A percentile compares a stretch with the other conserved stretches of the same genome.
Evolutionary conservation across 2,329 filamentous ascomycete species (phyloP).

Genomic region (Emergomyces pasteurianus): DNA sequence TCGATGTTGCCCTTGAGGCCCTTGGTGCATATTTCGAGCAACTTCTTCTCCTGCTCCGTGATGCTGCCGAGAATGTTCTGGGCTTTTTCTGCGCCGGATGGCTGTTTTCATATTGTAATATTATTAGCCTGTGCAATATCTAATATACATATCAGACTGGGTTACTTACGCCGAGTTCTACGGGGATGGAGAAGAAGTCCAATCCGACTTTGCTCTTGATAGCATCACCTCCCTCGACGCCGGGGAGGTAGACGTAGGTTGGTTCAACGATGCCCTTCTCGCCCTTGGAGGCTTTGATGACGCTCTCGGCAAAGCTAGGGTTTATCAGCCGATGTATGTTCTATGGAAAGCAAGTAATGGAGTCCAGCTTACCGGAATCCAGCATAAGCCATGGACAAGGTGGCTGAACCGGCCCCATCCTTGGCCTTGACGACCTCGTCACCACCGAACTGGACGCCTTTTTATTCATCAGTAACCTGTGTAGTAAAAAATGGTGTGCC

Average conservation of each 20-base stretch:
- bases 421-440: slow-evolving; percentile 95
- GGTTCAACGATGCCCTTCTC: slow-evolving; percentile 90
- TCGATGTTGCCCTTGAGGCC: slow-evolving; percentile 86
- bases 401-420: slow-evolving; percentile 80
- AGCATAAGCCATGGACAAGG: slow-evolving; percentile 89
- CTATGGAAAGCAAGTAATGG: background rate
- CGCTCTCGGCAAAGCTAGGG: slow-evolving; percentile 76
- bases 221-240: slow-evolving; percentile 74
- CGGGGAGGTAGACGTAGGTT: slow-evolving; percentile 88
- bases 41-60: slow-evolving; percentile 78
- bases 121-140: background rate
- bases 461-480: background rate
- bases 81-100: slow-evolving; percentile 74
- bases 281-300: slow-evolving; percentile 77
- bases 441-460: slow-evolving; percentile 86
- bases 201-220: slow-evolving; percentile 71
- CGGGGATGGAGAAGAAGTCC: slow-evolving; percentile 92
- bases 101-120: slow-evolving; percentile 35
- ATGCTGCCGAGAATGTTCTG: slow-evolving; percentile 64
- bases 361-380: slow-evolving; percentile 63
- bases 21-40: slow-evolving; percentile 62
- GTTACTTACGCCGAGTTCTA: slow-evolving; percentile 79
- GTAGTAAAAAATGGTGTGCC: background rate
- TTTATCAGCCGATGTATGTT: slow-evolving; percentile 10
- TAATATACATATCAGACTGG: background rate